Percentiles rank a stretch among this genome's conserved stretches.
Evolutionary conservation across 2,329 filamentous ascomycete genomes (phyloP).

Genomic region (Penicillium sp.): DNA sequence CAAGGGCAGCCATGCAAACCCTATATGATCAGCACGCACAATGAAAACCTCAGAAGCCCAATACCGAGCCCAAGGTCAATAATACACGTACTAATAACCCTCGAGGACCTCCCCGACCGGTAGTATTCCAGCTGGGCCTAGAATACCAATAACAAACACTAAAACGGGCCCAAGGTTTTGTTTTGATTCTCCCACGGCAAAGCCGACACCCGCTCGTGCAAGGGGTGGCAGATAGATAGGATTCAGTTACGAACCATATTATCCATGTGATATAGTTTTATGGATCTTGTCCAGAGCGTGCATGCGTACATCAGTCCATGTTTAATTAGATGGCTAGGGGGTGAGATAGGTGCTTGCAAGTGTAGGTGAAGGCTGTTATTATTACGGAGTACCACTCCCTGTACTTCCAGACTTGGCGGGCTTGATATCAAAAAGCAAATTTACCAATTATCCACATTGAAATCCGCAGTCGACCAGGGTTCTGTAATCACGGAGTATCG

Average conservation of each 20-base stretch:
- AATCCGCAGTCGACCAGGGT: background rate
- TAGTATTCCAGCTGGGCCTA: constrained; percentile 2
- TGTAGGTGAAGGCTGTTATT: background rate
- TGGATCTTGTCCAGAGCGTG: background rate
- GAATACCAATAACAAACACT: background rate
- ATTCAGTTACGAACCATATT: background rate
- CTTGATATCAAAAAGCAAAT: background rate
- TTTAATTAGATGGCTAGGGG: constrained; percentile 1
- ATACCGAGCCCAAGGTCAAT: background rate
- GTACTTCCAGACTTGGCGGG: background rate
- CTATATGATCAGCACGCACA: constrained; percentile 19
- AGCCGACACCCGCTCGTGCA: constrained; percentile 8
- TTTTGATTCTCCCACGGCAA: constrained; percentile 11
- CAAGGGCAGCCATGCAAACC: constrained; percentile 17
- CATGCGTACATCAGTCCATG: background rate
- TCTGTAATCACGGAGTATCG: too few relatives aligned
- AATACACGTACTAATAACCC: background rate
- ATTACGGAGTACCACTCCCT: background rate
- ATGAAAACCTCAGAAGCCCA: constrained; percentile 1
- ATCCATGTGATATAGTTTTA: constrained; percentile 1
- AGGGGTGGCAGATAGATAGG: constrained; percentile 11
- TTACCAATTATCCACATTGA: background rate
- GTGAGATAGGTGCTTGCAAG: background rate
- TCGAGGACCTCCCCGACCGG: constrained; percentile 1
- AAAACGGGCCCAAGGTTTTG: constrained; percentile 2